Conservation (phyloP, 2,329 filamentous ascomycete species). For the Diaporthe nobilis region DNA sequence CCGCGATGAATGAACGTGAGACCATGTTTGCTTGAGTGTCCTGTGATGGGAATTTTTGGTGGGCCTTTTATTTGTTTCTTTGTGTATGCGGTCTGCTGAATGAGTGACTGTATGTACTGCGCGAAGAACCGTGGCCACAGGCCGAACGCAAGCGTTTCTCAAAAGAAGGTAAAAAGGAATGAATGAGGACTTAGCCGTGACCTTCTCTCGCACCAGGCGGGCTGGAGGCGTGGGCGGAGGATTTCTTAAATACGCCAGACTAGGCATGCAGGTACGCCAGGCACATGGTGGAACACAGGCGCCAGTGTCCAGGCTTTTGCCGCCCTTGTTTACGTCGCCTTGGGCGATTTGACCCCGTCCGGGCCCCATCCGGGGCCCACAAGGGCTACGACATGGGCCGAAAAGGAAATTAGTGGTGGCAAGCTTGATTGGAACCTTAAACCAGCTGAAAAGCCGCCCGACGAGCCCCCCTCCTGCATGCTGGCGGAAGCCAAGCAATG, state of each 20-base stretch:
- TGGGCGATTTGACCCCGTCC: constrained; percentile 23
- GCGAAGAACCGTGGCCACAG: constrained; percentile 25
- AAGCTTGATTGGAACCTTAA: constrained; percentile 33
- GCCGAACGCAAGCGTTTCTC: constrained; percentile 30
- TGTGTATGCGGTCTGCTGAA: neutral
- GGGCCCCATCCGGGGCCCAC: neutral
- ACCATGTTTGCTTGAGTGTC: constrained; percentile 26
- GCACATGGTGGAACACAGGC: constrained; percentile 3
- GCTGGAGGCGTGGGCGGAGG: neutral
- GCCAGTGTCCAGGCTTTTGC: constrained; percentile 22
- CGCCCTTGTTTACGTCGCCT: constrained; percentile 23
- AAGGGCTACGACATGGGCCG: constrained; percentile 5
- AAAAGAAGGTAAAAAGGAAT: constrained; percentile 20
- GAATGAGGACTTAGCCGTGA: constrained; percentile 27
- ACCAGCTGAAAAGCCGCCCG: constrained; percentile 18
- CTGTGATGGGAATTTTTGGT: neutral
- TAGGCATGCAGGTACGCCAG: constrained; percentile 30
- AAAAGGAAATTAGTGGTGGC: constrained; percentile 31
- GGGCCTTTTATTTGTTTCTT: neutral
- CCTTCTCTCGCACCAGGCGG: neutral
- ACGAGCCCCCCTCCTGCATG: constrained; percentile 1
- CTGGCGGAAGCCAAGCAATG: constrained; percentile 17
- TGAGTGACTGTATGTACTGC: constrained; percentile 29
- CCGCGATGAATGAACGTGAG: constrained; percentile 27
- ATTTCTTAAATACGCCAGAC: constrained; percentile 8